Evolutionary conservation across 768 basidiomycete genomes (phyloP), one percentile per base, ranked within the genome.

Genomic region (Chalciporus sphaerocephalus): DNA sequence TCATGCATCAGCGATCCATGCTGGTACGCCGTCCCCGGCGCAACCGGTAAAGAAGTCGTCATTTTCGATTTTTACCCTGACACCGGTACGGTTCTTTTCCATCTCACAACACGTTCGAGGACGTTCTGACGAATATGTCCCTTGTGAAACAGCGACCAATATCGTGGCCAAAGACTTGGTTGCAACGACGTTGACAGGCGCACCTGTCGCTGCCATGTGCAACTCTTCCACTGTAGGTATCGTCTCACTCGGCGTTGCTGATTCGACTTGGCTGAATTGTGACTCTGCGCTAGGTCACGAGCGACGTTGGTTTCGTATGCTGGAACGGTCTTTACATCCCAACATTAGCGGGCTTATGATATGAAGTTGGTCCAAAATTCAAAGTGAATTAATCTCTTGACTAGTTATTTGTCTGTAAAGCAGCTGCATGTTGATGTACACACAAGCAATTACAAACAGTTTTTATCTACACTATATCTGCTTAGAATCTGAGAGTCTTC

Each of bases 41-140:
- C 79, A 8, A 80, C 79, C 1, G 78, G 80, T 22, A 78, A 74
- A 50, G 80, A 83, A 60, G 76, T 77, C 18, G 67, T 67, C 6
- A 81, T 83, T 38, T 71, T 81, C 28, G 81, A 82, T 54, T 59
- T 83, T 18, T 78, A 79, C 48, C 74, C 75, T 2, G 66, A 67
- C n/a, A 81, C 80, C 7, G 73, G 78, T 78, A 17, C 5, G 42
- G 17, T 20, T 15, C 10, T 5, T 41, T n/a, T 15, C 20, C 35
- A 6, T 11, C 2, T 16, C 44, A 23, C 1, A n/a, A n/a, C n/a
- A n/a, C n/a, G n/a, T n/a, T n/a, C n/a, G n/a, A n/a, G n/a, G n/a
- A n/a, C n/a, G n/a, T n/a, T n/a, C n/a, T n/a, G n/a, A n/a, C n/a
- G n/a, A n/a, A n/a, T n/a, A n/a, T n/a, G n/a, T n/a, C n/a, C n/a